These are phyloP conservation scores for Globisporangium iwayamae DNA, from an alignment of 352 stramenopile species.

Conservation along the genomic window DNA sequence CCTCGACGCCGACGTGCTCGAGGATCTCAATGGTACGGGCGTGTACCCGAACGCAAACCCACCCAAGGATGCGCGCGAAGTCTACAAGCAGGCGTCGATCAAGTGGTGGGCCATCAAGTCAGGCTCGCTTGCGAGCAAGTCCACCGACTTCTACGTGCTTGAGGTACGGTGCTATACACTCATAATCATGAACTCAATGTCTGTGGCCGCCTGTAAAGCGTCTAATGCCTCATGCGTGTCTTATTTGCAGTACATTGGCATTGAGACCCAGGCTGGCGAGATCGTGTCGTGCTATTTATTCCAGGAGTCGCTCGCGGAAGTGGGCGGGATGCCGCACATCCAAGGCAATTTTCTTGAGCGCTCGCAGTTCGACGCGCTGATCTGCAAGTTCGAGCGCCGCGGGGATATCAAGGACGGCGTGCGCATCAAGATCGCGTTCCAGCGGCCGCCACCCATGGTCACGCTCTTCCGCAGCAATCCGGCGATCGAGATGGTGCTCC, in stretches of 20 bases:
- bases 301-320: conserved; percentile 79
- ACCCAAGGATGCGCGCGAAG: conserved; percentile 55
- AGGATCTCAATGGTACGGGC: conserved; percentile 77
- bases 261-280: conserved; percentile 67
- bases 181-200: neutral
- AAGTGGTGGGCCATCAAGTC: conserved; percentile 90
- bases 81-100: conserved; percentile 86
- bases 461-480: conserved; percentile 81
- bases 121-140: conserved; percentile 70
- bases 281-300: conserved; percentile 85
- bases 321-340: conserved; percentile 80
- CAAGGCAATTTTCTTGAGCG: conserved; percentile 74
- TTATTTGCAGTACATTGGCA: conserved; percentile 66
- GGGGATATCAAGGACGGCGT: conserved; percentile 72
- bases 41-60: conserved; percentile 76
- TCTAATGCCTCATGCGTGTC: conserved; percentile 15
- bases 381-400: conserved; percentile 84
- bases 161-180: conserved; percentile 26
- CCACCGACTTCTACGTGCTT: conserved; percentile 83
- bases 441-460: conserved; percentile 76
- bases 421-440: conserved; percentile 82
- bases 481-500: conserved; percentile 78
- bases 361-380: conserved; percentile 80
- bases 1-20: conserved; percentile 80
- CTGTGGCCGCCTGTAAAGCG: neutral